phyloP scores from a whole-genome alignment of 768 basidiomycete genomes.

The Podaxis sp. region DNA sequence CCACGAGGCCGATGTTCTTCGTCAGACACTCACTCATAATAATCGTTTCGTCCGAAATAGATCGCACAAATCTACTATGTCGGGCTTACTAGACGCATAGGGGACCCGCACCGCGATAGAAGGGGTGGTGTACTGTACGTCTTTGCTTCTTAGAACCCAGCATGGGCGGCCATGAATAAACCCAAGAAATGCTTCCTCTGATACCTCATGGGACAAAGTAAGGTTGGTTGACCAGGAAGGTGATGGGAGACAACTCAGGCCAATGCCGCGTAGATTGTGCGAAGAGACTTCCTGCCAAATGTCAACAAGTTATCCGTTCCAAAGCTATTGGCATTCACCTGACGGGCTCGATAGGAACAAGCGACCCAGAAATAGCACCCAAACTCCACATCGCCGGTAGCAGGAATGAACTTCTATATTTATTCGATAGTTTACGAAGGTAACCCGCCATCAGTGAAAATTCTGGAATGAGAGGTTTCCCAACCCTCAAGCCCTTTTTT shows the following conservation, averaged over 20 bases:
- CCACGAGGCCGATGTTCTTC: background rate
- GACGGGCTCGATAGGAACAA: background rate
- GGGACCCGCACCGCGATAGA: too few relatives aligned
- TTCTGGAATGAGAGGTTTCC: background rate
- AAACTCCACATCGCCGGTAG: conserved; percentile 23
- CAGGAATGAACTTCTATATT: conserved; percentile 20
- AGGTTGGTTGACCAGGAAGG: conserved; percentile 25
- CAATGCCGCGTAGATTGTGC: conserved; percentile 24
- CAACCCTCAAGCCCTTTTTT: background rate
- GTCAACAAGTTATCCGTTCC: conserved; percentile 10
- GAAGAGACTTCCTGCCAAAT: conserved; percentile 29
- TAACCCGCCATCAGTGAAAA: background rate
- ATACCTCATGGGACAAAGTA: conserved; percentile 33
- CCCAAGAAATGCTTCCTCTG: conserved; percentile 19
- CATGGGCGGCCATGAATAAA: conserved; percentile 18
- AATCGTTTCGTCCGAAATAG: background rate
- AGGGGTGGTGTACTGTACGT: background rate
- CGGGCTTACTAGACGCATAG: too few relatives aligned
- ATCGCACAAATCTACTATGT: too few relatives aligned
- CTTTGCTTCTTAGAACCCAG: conserved; percentile 26
- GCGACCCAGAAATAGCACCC: conserved; percentile 19
- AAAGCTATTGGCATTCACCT: background rate
- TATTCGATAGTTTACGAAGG: conserved; percentile 24
- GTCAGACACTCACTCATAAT: background rate
- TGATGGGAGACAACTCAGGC: conserved; percentile 20